Evolutionary conservation across 805 yeast genomes (phyloP).

Genomic region (Lipomyces sp.): DNA sequence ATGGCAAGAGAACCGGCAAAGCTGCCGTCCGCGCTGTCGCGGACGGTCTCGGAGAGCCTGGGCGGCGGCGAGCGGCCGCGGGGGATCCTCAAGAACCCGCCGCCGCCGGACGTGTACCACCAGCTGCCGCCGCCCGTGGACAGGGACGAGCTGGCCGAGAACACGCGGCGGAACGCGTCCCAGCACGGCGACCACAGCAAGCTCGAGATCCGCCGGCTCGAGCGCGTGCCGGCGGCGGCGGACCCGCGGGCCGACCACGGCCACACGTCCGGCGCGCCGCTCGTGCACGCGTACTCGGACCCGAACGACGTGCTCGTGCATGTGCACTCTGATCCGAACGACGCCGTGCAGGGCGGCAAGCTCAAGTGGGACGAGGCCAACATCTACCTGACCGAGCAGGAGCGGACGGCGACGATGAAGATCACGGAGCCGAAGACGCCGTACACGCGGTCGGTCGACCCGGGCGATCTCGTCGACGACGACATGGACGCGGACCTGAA

Average conservation of each 20-base stretch:
- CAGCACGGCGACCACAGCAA: slow-evolving; percentile 15
- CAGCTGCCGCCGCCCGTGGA: slow-evolving; percentile 21
- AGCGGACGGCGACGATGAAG: slow-evolving; percentile 68
- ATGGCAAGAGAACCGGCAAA: too few relatives aligned
- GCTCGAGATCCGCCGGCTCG: slow-evolving; percentile 10
- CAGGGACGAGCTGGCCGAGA: slow-evolving; percentile 14
- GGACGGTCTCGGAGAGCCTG: too few relatives aligned
- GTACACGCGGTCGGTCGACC: slow-evolving; percentile 83
- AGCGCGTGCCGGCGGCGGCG: not conserved
- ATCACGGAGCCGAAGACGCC: slow-evolving; percentile 97
- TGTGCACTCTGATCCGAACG: not conserved
- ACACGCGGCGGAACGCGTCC: slow-evolving; percentile 20
- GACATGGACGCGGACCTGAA: slow-evolving; percentile 57
- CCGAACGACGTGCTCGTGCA: not conserved
- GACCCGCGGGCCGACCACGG: slow-evolving; percentile 12
- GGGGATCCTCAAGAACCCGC: slow-evolving; percentile 26
- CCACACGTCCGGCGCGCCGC: slow-evolving; percentile 7
- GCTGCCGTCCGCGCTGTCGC: too few relatives aligned
- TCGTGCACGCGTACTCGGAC: slow-evolving; percentile 6
- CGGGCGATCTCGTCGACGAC: slow-evolving; percentile 67
- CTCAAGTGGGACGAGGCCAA: slow-evolving; percentile 79
- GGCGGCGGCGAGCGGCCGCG: slow-evolving; percentile 7
- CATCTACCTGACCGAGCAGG: slow-evolving; percentile 67
- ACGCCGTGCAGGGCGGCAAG: slow-evolving; percentile 2
- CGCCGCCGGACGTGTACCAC: slow-evolving; percentile 15